These are phyloP conservation scores for Fusarium lyarnte DNA, from an alignment of 2,329 filamentous ascomycete species.

Conservation along the genomic window DNA sequence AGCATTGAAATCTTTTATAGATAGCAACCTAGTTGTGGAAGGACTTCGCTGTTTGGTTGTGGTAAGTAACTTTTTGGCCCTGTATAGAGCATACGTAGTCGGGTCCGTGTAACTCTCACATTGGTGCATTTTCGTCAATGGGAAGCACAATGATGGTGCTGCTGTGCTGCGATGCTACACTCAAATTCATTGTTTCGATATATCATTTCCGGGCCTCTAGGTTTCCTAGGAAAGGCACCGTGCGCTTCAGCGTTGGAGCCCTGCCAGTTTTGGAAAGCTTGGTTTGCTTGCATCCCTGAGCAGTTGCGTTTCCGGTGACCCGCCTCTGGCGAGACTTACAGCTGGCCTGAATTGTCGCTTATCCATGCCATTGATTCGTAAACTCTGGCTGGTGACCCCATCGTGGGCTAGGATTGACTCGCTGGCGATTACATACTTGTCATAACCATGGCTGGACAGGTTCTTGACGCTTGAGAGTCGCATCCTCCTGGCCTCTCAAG, in stretches of 20 bases:
- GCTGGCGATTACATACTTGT: conserved; percentile 9
- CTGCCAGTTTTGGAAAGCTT: conserved; percentile 35
- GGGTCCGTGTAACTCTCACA: conserved; percentile 25
- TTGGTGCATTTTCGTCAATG: conserved; percentile 29
- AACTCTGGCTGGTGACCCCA: conserved; percentile 13
- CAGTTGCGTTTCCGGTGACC: conserved; percentile 40
- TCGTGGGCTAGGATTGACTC: conserved; percentile 18
- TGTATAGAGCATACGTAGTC: background rate
- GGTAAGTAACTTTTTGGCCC: background rate
- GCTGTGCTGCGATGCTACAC: conserved; percentile 12
- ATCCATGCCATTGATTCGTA: conserved; percentile 42
- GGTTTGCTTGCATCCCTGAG: conserved; percentile 20
- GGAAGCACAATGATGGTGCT: conserved; percentile 30
- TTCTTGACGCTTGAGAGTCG: conserved; percentile 3
- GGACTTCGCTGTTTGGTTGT: background rate
- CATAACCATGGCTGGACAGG: conserved; percentile 4
- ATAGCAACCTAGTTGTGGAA: background rate
- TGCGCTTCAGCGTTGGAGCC: conserved; percentile 15
- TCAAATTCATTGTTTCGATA: conserved; percentile 19
- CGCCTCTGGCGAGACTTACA: conserved; percentile 31
- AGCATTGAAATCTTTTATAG: background rate
- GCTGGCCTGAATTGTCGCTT: conserved; percentile 39
- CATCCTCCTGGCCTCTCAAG: conserved; percentile 12
- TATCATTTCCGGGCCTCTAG: conserved; percentile 17
- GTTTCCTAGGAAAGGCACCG: background rate